Percentiles rank a stretch among this genome's conserved stretches.
These are phyloP conservation scores for Solanum bulbocastanum DNA, from an alignment of 257 asterid species.

Conservation along the genomic window DNA sequence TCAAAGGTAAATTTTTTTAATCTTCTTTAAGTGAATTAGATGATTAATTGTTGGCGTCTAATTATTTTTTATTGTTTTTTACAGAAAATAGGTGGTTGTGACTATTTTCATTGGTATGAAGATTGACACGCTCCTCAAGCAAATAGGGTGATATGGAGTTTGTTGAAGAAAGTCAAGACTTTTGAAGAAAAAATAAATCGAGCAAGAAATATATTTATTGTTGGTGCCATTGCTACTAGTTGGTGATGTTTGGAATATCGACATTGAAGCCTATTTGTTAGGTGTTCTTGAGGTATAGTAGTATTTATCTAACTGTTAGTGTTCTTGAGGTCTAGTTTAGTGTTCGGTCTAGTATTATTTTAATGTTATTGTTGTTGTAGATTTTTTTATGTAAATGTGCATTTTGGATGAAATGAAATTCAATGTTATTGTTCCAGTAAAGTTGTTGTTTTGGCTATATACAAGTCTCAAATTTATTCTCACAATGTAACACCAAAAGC, in stretches of 20 bases:
- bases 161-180: neutral
- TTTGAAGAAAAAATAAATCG: neutral
- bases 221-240: neutral
- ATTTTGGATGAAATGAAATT: neutral
- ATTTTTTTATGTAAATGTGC: neutral
- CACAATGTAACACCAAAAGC: neutral
- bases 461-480: neutral
- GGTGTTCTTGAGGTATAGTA: neutral
- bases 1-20: neutral
- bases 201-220: neutral
- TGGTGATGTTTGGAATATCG: neutral
- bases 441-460: neutral
- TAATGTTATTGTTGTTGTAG: neutral
- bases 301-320: neutral
- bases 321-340: neutral
- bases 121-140: neutral
- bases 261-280: neutral
- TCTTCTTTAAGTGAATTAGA: neutral
- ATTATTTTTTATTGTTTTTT: no score
- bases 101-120: neutral
- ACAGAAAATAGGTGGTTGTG: neutral
- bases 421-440: neutral
- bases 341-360: neutral
- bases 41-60: neutral
- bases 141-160: neutral